Base-by-base conservation (phyloP, 148 eudicot genomes). In the Mesembryanthemum crystallinum region DNA sequence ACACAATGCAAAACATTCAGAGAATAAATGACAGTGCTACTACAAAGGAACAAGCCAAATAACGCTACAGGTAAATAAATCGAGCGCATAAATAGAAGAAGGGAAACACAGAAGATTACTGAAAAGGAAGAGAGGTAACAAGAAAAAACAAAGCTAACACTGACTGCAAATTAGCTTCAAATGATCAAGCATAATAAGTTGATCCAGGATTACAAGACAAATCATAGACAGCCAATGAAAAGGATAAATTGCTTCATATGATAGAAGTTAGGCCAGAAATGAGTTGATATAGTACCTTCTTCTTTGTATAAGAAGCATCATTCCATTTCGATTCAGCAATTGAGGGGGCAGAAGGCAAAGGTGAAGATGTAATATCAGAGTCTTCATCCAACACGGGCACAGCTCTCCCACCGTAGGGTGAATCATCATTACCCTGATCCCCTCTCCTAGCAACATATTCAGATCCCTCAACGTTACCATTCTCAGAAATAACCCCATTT, bases 251-350 rank as follows among this genome's bases (percentile, higher is more conserved):
- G 54, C 77, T 64, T 7, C 43, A 58, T 4, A 21, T 24, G 58
- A 49, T 9, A 25, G 0, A 27, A 45, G 4, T 66, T 10, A 42
- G 30, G 25, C 69, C 25, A 73, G 30, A 45, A 59, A 69, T 24
- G 64, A 85, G 29, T 67, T 49, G 72, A 47, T 30, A 73, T 47
- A 27, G 7, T 87, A 95, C 97, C 99, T 95, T 95, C 79, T 91
- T 92, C 76, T 89, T 80, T 33, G 77, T 78, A 80, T 79, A 91
- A 5, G 91, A 73, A 32, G 77, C 86, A 80, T 92, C 97, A 67
- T 85, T 87, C 99, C 99, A 95, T 72, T 85, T 94, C 42, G 89
- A 86, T 21, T 91, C 93, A 51, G 81, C 81, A 77, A 76, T 77
- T 6, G 85, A 84, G 6, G 76, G 80, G 64, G 60, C 49, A 3